Percentiles rank a stretch among this genome's conserved stretches.
Evolutionary conservation across 2,329 filamentous ascomycete species (phyloP).

Genomic region (Bipolaris victoriae): DNA sequence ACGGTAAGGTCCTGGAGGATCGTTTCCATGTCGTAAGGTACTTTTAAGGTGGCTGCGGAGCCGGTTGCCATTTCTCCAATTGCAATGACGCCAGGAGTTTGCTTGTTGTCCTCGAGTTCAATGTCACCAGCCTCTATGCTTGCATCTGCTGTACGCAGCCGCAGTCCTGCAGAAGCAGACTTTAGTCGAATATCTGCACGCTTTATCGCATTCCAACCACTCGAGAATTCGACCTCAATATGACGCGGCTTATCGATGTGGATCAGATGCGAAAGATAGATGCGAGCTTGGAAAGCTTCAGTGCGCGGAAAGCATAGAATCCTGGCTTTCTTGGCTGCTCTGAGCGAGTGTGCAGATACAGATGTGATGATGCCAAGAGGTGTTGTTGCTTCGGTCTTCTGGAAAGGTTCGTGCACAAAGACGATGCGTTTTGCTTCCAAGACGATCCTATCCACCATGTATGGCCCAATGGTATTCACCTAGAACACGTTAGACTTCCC

Average conservation of each 20-base stretch:
- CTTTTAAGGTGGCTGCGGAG: constrained; percentile 63
- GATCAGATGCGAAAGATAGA: constrained; percentile 71
- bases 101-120: constrained; percentile 51
- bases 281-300: constrained; percentile 70
- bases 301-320: constrained; percentile 76
- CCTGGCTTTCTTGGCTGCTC: constrained; percentile 56
- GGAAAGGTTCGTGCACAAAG: constrained; percentile 69
- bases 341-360: constrained; percentile 41
- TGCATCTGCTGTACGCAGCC: constrained; percentile 61
- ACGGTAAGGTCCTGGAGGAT: constrained; percentile 73
- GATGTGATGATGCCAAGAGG: constrained; percentile 56
- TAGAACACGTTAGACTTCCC: constrained; percentile 48
- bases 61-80: constrained; percentile 54
- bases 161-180: constrained; percentile 65
- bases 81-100: constrained; percentile 55
- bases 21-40: constrained; percentile 85
- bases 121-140: constrained; percentile 52
- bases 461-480: constrained; percentile 73
- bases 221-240: constrained; percentile 73
- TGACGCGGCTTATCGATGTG: constrained; percentile 80
- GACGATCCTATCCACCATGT: constrained; percentile 74
- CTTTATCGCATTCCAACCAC: constrained; percentile 73
- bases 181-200: constrained; percentile 59
- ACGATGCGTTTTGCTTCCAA: constrained; percentile 68
- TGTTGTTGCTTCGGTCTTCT: constrained; percentile 56